Percentiles rank a stretch among this genome's conserved stretches.
phyloP scores from a whole-genome alignment of 495 filamentous ascomycete species.

The Penicillium robsamsonii region DNA sequence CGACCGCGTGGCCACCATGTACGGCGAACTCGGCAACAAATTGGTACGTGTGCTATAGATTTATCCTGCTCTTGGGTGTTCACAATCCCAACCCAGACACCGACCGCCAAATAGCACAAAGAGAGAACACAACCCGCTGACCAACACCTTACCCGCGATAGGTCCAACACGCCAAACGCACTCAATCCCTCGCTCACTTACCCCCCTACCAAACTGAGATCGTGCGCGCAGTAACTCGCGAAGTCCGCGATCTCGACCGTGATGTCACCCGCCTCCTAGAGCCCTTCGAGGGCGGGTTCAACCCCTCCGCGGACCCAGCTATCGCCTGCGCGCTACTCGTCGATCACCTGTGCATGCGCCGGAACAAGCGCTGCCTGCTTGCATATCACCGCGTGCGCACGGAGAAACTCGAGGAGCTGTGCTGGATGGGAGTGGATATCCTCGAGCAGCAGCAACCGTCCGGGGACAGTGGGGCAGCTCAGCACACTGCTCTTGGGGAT shows the following conservation, averaged over 20 bases:
- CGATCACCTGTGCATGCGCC: conserved; percentile 89
- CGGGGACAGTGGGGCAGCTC: conserved; percentile 24
- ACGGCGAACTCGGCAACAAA: conserved; percentile 89
- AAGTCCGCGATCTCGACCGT: conserved; percentile 92
- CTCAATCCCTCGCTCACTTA: conserved; percentile 80
- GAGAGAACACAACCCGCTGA: background rate
- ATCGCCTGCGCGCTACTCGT: conserved; percentile 86
- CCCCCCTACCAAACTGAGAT: conserved; percentile 93
- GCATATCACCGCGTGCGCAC: conserved; percentile 89
- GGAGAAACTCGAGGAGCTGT: conserved; percentile 90
- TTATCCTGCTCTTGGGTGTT: background rate
- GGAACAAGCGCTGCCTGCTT: conserved; percentile 94
- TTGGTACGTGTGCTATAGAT: conserved; percentile 48
- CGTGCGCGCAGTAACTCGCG: conserved; percentile 80
- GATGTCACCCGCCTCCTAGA: conserved; percentile 78
- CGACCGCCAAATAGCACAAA: conserved; percentile 4
- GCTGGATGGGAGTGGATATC: conserved; percentile 86
- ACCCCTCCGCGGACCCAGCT: conserved; percentile 79
- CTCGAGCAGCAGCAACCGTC: conserved; percentile 55
- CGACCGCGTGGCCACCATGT: conserved; percentile 58
- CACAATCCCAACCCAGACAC: background rate
- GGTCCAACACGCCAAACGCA: conserved; percentile 97
- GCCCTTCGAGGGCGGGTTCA: conserved; percentile 79
- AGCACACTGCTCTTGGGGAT: conserved; percentile 32
- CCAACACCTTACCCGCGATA: conserved; percentile 32